Evolutionary conservation across 2,329 filamentous ascomycete species (phyloP), one percentile per base, ranked within the genome.

Genomic region (Calonectria crousiana): DNA sequence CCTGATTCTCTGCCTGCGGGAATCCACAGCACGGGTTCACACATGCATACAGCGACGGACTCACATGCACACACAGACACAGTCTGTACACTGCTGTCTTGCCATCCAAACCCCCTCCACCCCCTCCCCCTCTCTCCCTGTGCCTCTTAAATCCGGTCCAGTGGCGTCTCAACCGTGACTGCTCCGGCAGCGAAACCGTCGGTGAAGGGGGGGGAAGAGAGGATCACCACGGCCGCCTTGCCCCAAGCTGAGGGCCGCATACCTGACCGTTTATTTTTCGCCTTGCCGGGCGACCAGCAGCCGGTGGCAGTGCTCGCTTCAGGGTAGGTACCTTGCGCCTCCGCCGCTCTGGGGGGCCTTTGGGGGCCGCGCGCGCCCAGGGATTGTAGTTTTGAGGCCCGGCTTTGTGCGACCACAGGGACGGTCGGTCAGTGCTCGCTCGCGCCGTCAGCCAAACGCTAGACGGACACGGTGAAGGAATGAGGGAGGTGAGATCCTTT

Each of bases 21-120:
- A 62, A 71, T 65, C 68, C 68, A 71, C 68, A 71, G 36, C 69
- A 71, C 69, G 62, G 69, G 69, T 44, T 64, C 70, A 67, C 44
- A 68, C 65, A 68, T 72, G 69, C 65, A 72, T 34, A 67, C 34
- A 47, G 34, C 30, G 53, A 62, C 70, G 36, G 64, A 72, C 70
- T 64, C 70, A 72, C 70, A 68, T 68, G 70, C 70, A 26, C 71
- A 64, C 56, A 51, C 56, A 70, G 41, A 53, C 44, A 9, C 67
- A 38, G 34, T 38, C 18, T n/a, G 44, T 47, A 47, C 67, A 47
- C 26, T 26, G 26, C 32, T 49, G 30, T 32, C 34, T 36, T 5
- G 16, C 28, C 52, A 20, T 56, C 51, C 49, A 13, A 38, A 38
- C 18, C 47, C 64, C 52, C 64, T 18, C 51, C 53, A 67, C 68